Conservation (phyloP, 1,284 basidiomycete genomes). For the Pseudozyma thailandica region DNA sequence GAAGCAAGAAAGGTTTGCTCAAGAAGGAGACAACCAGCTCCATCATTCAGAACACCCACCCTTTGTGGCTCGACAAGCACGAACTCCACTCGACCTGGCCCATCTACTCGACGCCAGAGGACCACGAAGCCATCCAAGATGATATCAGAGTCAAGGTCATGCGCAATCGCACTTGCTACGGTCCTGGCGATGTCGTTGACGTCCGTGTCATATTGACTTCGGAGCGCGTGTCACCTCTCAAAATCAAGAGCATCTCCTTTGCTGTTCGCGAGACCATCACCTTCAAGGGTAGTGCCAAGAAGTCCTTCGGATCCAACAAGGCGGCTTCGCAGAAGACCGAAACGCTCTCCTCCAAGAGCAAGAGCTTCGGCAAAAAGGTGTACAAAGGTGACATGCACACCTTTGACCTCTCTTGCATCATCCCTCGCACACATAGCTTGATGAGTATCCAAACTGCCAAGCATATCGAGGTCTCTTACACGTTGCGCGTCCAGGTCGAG, state of each 20-base stretch:
- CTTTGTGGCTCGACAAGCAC: constrained; percentile 64
- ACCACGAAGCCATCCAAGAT: constrained; percentile 47
- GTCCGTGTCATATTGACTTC: constrained; percentile 55
- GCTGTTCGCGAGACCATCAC: constrained; percentile 63
- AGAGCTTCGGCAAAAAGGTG: constrained; percentile 62
- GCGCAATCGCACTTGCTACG: constrained; percentile 57
- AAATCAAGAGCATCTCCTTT: constrained; percentile 60
- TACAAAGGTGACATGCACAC: constrained; percentile 62
- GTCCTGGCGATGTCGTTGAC: constrained; percentile 56
- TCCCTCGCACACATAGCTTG: constrained; percentile 62
- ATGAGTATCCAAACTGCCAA: constrained; percentile 65
- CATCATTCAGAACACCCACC: constrained; percentile 59
- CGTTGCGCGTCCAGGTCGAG: constrained; percentile 61
- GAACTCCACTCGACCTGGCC: constrained; percentile 66
- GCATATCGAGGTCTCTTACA: constrained; percentile 65
- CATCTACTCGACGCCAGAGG: constrained; percentile 56
- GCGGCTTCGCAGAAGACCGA: constrained; percentile 54
- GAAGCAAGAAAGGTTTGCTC: constrained; percentile 53
- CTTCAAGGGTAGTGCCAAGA: constrained; percentile 52
- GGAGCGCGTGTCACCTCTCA: constrained; percentile 52
- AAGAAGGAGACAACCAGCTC: constrained; percentile 51
- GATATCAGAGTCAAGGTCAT: constrained; percentile 54
- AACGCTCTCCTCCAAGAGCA: constrained; percentile 53
- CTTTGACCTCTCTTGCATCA: constrained; percentile 55
- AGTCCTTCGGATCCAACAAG: constrained; percentile 38